Base-by-base conservation (phyloP, 2,329 filamentous ascomycete species). In the Huntiella omanensis region DNA sequence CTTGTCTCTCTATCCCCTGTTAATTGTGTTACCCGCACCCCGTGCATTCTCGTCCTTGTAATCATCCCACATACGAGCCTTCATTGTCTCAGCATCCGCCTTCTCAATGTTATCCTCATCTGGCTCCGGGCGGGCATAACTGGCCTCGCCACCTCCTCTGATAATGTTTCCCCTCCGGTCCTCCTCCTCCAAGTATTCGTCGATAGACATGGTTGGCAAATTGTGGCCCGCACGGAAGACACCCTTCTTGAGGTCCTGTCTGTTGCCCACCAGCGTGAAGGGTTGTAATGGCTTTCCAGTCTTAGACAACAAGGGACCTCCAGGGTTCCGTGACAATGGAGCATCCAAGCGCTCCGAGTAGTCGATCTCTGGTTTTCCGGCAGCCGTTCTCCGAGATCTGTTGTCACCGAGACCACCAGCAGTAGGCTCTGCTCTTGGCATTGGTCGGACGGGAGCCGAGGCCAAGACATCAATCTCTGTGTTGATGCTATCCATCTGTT, bases 101-200 rank as follows among this genome's bases (percentile, higher is more conserved):
- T 80, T 83, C n/a, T 87, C 83, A 51, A 83, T 64, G 58, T 96
- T 75, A 59, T 98, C 91, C 64, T 96, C 91, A 58, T 98, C 83
- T 4, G 83, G 73, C 59, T 85, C 78, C 1, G 77, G 73, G 52
- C 70, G 68, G 19, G 75, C 64, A 12, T 72, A 75, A 54, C 77
- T 82, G 53, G 80, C 75, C 55, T 83, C 82, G 13, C 87, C 87
- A 28, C 86, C 86, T 33, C 87, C 91, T 57, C 95, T 82, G 47
- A 96, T 83, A 49, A 98, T 87, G 15, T 84, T 84, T 12, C 91
- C 91, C 51, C 83, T 69, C 53, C 74, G 72, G 57, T 73, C 73
- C 65, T 96, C 91, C 61, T 96, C 88, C 45, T 92, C 91, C 12
- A 98, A 68, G 57, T 96, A 98, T 64, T 98, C 91, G 55, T 98